A percentile compares a stretch with the other conserved stretches of the same genome.
phyloP scores from a whole-genome alignment of 345 rosid species.

The Brassica juncea region DNA sequence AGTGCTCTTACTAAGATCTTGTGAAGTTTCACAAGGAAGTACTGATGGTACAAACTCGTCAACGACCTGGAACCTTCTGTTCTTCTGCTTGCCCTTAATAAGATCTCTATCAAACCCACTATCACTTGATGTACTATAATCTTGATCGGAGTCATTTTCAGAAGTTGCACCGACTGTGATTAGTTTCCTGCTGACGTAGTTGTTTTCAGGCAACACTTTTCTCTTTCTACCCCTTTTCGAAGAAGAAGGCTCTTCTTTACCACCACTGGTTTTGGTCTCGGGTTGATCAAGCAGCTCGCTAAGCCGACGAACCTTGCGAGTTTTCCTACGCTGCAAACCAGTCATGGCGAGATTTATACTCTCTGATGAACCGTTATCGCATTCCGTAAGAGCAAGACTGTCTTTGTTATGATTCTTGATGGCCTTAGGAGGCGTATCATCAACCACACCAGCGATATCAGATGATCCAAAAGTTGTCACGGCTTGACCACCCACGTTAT shows the following conservation, averaged over 20 bases:
- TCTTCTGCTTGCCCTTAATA: slow-evolving; percentile 53
- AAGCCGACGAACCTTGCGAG: slow-evolving; percentile 66
- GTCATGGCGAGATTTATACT: slow-evolving; percentile 53
- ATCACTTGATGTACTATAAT: slow-evolving; percentile 40
- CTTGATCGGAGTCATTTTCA: slow-evolving; percentile 43
- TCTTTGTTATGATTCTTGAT: slow-evolving; percentile 32
- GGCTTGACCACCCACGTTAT: slow-evolving; percentile 38
- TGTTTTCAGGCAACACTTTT: slow-evolving; percentile 49
- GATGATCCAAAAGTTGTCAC: slow-evolving; percentile 38
- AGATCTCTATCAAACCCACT: slow-evolving; percentile 45
- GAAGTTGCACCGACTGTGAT: slow-evolving; percentile 7
- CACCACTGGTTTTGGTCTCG: slow-evolving; percentile 38
- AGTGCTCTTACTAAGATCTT: slow-evolving; percentile 28
- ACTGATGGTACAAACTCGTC: slow-evolving; percentile 40
- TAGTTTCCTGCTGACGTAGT: slow-evolving; percentile 23
- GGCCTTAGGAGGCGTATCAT: slow-evolving; percentile 40
- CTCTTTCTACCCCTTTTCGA: slow-evolving; percentile 55
- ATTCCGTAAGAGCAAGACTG: slow-evolving; percentile 40
- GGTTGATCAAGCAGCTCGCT: slow-evolving; percentile 66
- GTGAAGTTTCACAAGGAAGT: too few relatives aligned
- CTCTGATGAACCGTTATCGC: slow-evolving; percentile 55
- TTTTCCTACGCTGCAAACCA: slow-evolving; percentile 59
- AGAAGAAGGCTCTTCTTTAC: slow-evolving; percentile 41
- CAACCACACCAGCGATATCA: slow-evolving; percentile 35
- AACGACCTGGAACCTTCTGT: slow-evolving; percentile 42